Evolutionary conservation across 2,329 filamentous ascomycete genomes (phyloP).

Genomic region (Fusarium cicatricum): DNA sequence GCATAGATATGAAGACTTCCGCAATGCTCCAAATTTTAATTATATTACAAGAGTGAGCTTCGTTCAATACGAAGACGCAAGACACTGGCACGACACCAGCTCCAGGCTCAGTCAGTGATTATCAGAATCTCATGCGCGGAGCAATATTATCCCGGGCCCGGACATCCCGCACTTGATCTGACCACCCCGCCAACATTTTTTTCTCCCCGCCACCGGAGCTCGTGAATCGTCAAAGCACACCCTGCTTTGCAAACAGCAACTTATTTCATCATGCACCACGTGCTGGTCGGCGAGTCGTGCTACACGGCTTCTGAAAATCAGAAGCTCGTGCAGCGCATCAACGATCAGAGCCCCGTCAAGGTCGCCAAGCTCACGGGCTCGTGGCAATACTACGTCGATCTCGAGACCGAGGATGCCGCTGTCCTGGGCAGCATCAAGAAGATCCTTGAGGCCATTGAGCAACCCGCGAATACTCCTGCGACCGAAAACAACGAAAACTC

Average conservation of each 20-base stretch:
- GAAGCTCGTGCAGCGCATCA: conserved; percentile 56
- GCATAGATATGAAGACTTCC: background rate
- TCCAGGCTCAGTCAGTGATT: too few species aligned
- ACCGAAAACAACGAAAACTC: conserved; percentile 52
- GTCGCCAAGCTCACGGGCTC: conserved; percentile 60
- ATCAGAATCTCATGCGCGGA: conserved; percentile 12
- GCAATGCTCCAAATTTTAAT: too few species aligned
- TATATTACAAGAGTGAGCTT: too few species aligned
- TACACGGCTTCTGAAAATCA: conserved; percentile 56
- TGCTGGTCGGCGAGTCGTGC: conserved; percentile 56
- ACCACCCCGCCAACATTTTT: conserved; percentile 35
- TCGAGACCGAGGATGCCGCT: conserved; percentile 51
- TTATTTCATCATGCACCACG: conserved; percentile 46
- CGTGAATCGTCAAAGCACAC: conserved; percentile 38
- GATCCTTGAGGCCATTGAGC: conserved; percentile 54
- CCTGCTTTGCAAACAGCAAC: conserved; percentile 39
- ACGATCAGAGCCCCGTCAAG: conserved; percentile 53
- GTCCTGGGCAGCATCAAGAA: conserved; percentile 56
- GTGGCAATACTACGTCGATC: conserved; percentile 74
- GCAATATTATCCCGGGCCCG: conserved; percentile 32
- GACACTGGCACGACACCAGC: too few species aligned
- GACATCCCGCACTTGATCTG: conserved; percentile 21
- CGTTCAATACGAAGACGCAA: too few species aligned
- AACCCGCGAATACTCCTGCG: conserved; percentile 38
- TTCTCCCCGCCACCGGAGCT: conserved; percentile 32